Conservation (phyloP, 108 stramenopile species). For the Heterococcus sp. region DNA sequence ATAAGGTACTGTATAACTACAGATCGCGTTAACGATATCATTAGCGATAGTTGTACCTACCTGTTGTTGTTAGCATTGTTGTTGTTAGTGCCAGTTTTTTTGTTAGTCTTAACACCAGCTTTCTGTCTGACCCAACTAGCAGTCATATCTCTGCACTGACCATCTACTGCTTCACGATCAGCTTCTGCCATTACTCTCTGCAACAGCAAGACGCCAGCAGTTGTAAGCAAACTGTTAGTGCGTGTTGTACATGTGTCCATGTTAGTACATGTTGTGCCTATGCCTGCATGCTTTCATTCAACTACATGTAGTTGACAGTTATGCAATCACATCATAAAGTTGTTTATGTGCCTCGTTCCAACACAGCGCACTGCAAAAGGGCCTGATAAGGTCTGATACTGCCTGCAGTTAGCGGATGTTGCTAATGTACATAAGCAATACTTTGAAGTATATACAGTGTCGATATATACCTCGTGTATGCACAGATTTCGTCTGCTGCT, state of each 20-base stretch:
- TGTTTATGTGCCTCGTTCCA: too few relatives aligned
- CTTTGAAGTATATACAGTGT: background rate
- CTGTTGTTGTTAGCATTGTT: background rate
- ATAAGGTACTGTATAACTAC: too few relatives aligned
- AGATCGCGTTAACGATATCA: too few relatives aligned
- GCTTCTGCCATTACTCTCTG: constrained; percentile 76
- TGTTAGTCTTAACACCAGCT: background rate
- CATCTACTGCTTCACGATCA: constrained; percentile 95
- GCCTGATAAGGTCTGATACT: too few relatives aligned
- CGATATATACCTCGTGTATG: constrained; percentile 67
- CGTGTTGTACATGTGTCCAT: background rate
- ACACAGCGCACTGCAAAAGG: too few relatives aligned
- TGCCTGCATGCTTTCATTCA: too few relatives aligned
- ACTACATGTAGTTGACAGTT: too few relatives aligned
- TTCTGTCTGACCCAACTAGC: constrained; percentile 77
- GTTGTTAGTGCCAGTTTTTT: background rate
- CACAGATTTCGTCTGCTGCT: constrained; percentile 97
- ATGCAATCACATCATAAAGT: too few relatives aligned
- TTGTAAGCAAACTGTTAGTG: background rate
- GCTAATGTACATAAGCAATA: too few relatives aligned
- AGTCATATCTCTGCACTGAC: constrained; percentile 91
- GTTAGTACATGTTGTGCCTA: background rate
- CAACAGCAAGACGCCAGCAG: background rate
- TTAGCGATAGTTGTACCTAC: too few relatives aligned
- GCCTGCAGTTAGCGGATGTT: too few relatives aligned